Base-by-base conservation (phyloP, 2,329 filamentous ascomycete species). In the Esteya vermicola region DNA sequence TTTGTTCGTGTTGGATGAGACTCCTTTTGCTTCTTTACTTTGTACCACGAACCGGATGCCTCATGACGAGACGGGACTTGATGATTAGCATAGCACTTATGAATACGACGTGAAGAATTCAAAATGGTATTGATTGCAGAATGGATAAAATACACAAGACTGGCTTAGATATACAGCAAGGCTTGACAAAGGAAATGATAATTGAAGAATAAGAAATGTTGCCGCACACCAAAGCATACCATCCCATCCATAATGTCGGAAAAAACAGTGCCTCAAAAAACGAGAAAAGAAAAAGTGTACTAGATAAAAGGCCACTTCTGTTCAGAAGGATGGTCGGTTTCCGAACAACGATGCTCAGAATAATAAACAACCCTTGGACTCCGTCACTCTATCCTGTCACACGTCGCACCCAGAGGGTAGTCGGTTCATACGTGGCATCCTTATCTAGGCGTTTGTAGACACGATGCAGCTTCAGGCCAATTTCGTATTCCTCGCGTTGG, bases 391-490 rank as follows among this genome's bases (percentile, higher is more conserved):
- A 50, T 35, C 67, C 72, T 18, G 82, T 86, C 45, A 86, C 78
- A 47, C 85, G 69, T 51, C 79, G 72, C 37, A 93, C 81, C 85
- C 85, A 93, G 9, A 93, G 59, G 23, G 72, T 72, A 1, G 77
- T 79, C 10, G 73, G 74, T 51, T 83, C 77, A 50, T 67, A 80
- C 26, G 68, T 65, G 3, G 68, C 68, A 39, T 80, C 70, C 47
- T 78, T 72, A 50, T 88, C 81, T 49, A 77, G 68, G 36, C 83
- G 71, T 62, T 85, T 88, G 59, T 82, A 80, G 9, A 81, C 78
- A 19, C 81, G 65, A 54, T 84, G 75, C 40, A 91, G 63, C 56
- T 78, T 79, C 51, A 91, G 60, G 1, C 84, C 84, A 32, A 88
- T 60, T 41, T 91, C 82, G 52, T 89, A 81, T 57, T 86, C 80